Evolutionary conservation across 176 grass and related monocot genomes (phyloP).

Genomic region (Puccinellia tenuiflora): DNA sequence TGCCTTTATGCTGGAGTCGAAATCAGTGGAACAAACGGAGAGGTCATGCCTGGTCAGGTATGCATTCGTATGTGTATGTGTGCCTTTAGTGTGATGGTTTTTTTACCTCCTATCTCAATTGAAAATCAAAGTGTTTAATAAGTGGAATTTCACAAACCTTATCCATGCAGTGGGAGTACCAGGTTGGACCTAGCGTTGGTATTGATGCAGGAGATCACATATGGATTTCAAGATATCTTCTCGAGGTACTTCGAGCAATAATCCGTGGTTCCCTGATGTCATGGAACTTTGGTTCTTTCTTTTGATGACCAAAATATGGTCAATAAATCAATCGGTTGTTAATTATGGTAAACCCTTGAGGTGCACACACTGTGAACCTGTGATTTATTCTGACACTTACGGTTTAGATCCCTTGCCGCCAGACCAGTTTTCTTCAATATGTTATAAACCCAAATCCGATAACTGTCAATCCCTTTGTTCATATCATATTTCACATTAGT

Average conservation of each 20-base stretch:
- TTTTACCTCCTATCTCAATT: constrained; percentile 9
- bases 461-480: background rate
- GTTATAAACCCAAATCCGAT: background rate
- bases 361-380: background rate
- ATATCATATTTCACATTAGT: background rate
- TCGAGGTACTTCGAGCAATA: constrained; percentile 64
- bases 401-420: background rate
- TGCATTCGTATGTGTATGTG: background rate
- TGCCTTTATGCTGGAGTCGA: constrained; percentile 97
- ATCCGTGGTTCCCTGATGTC: background rate
- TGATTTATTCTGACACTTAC: background rate
- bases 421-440: background rate
- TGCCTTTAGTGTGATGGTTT: background rate
- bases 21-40: constrained; percentile 96
- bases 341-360: background rate
- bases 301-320: background rate
- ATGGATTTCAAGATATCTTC: constrained; percentile 97
- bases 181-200: constrained; percentile 97
- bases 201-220: constrained; percentile 95
- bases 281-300: background rate
- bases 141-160: constrained; percentile 11
- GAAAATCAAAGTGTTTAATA: constrained; percentile 17
- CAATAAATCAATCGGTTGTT: background rate
- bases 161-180: constrained; percentile 94
- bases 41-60: constrained; percentile 99